These are phyloP conservation scores for Linnemannia exigua DNA, from an alignment of 192 early-diverging fungal genomes.

Conservation along the genomic window DNA sequence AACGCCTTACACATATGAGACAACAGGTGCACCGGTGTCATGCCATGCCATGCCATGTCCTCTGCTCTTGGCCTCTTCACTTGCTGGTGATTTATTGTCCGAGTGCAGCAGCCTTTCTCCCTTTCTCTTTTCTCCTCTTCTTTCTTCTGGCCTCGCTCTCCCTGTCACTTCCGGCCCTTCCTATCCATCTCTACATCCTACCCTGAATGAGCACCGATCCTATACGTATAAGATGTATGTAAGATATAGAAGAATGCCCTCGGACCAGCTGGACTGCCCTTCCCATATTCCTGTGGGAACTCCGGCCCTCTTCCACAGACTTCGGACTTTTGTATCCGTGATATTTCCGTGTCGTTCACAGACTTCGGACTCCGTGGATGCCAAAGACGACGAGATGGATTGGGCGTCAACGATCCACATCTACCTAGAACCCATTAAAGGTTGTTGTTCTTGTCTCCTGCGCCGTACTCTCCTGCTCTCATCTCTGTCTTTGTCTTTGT, in stretches of 20 bases:
- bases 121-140: not conserved
- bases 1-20: conserved; percentile 1
- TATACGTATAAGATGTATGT: no score
- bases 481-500: not conserved
- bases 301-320: not conserved
- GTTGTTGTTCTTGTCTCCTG: not conserved
- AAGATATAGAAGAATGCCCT: not conserved
- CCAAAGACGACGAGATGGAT: not conserved
- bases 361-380: not conserved
- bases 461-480: not conserved
- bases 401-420: not conserved
- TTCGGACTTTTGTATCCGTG: not conserved
- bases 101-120: not conserved
- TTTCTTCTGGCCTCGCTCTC: not conserved
- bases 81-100: not conserved
- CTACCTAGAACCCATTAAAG: no score
- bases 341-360: not conserved
- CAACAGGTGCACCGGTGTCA: not conserved
- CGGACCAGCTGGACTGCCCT: conserved; percentile 2
- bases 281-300: not conserved
- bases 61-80: not conserved
- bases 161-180: no score
- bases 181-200: not conserved
- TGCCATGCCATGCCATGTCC: not conserved
- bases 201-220: no score